Evolutionary conservation across 768 basidiomycete species (phyloP), one percentile per base, ranked within the genome.

Genomic region (Serendipita sp.): DNA sequence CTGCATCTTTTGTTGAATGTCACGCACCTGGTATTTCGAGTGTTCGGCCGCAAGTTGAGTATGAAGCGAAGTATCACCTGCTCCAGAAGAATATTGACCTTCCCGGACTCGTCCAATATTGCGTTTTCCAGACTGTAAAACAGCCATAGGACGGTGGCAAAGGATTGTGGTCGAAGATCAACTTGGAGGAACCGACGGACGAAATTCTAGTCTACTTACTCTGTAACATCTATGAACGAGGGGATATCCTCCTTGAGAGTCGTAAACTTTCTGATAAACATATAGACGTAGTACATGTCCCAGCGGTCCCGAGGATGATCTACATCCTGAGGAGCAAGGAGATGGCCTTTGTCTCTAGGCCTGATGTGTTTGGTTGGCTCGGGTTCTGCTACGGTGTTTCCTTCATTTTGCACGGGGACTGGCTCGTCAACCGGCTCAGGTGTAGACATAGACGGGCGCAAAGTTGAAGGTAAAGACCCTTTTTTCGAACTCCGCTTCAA

Each of bases 11-110:
- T 51, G 2, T 18, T 5, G 16, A 16, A 16, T 51, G 48, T 73
- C 74, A 73, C 83, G 76, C 76, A 88, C 89, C 86, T 88, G 75
- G 89, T 79, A 79, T 90, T 90, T 85, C 89, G 87, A 84, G 89
- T 86, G 74, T 86, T 86, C 18, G 90, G 89, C 71, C 84, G 83
- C 69, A 92, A 81, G 74, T 89, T 91, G 70, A 85, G 78, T 69
- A 92, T 80, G 73, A 92, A 91, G 66, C 84, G 82, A 66, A 79
- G 78, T 23, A 92, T 83, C 69, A 91, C 77, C 71, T 82, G 80
- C 48, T 83, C 85, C 68, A 92, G 78, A 70, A 91, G 34, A 1
- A n/a, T 10, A n/a, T 80, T 66, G 81, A 78, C 73, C 89, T 84
- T 65, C 85, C 83, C 74, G 83, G 68, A 65, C 38, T 67, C 30